Evolutionary conservation across 2,329 filamentous ascomycete genomes (phyloP).

Genomic region (Didymella arachidicola): DNA sequence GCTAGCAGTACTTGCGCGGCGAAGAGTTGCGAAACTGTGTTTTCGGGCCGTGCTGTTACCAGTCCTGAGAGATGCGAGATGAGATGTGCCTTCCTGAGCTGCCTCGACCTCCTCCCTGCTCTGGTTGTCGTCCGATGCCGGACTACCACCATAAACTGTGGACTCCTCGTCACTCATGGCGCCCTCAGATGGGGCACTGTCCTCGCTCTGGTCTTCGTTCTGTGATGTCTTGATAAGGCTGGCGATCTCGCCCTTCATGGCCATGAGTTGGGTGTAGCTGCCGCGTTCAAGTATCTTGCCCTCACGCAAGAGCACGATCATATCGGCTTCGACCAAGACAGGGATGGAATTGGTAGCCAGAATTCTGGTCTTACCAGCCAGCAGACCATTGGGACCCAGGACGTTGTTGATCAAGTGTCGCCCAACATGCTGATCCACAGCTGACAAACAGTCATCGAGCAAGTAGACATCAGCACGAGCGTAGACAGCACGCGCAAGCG

Average conservation of each 20-base stretch:
- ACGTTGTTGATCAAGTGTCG: constrained; percentile 95
- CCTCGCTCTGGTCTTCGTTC: constrained; percentile 58
- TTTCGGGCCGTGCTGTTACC: constrained; percentile 66
- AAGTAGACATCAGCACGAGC: constrained; percentile 96
- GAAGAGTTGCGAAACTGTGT: constrained; percentile 77
- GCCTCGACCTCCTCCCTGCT: constrained; percentile 64
- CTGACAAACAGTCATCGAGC: constrained; percentile 91
- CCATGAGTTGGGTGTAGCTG: constrained; percentile 88
- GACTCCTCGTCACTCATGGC: constrained; percentile 74
- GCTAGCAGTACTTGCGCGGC: constrained; percentile 89
- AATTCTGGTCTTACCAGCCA: constrained; percentile 86
- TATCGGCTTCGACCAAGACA: constrained; percentile 87
- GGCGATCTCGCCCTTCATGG: constrained; percentile 90
- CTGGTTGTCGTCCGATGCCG: constrained; percentile 58
- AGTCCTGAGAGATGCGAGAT: constrained; percentile 76
- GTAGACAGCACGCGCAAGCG: constrained; percentile 92
- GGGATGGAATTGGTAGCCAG: constrained; percentile 95
- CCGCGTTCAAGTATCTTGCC: constrained; percentile 85
- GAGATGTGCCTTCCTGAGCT: constrained; percentile 71
- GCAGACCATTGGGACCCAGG: constrained; percentile 81
- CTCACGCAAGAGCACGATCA: constrained; percentile 83
- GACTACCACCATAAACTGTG: constrained; percentile 61
- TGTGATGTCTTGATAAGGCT: constrained; percentile 82
- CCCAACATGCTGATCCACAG: constrained; percentile 98
- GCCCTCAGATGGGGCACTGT: constrained; percentile 58